These are phyloP conservation scores for Fusarium piperis DNA, from an alignment of 2,329 filamentous ascomycete species.

Conservation along the genomic window DNA sequence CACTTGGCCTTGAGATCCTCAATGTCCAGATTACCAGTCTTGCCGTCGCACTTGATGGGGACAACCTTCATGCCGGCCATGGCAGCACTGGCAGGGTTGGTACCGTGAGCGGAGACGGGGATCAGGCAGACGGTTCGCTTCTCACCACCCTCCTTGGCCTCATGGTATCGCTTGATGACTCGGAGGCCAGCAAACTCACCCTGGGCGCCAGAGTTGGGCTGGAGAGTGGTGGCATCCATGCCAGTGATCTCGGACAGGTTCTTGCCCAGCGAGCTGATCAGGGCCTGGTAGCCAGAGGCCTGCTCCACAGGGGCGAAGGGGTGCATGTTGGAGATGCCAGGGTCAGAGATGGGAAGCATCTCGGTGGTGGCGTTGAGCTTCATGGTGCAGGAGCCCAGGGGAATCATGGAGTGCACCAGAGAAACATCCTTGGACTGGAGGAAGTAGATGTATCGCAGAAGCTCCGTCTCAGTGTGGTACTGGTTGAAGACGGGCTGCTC, in stretches of 20 bases:
- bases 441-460: conserved; percentile 92
- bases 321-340: conserved; percentile 70
- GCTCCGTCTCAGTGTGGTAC: conserved; percentile 93
- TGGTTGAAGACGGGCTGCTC: conserved; percentile 95
- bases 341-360: conserved; percentile 77
- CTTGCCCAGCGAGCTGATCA: conserved; percentile 77
- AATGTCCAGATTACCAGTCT: conserved; percentile 90
- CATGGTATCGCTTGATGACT: conserved; percentile 85
- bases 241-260: conserved; percentile 87
- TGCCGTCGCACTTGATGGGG: conserved; percentile 86
- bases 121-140: conserved; percentile 92
- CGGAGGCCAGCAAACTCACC: conserved; percentile 93
- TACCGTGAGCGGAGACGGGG: conserved; percentile 93
- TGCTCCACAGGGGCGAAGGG: conserved; percentile 77
- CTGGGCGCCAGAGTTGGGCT: conserved; percentile 96
- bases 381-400: conserved; percentile 97
- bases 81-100: conserved; percentile 92
- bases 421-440: conserved; percentile 94
- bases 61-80: conserved; percentile 98
- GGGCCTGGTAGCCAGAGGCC: conserved; percentile 72
- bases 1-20: conserved; percentile 90
- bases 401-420: conserved; percentile 96
- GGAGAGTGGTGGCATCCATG: conserved; percentile 86
- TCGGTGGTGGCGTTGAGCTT: conserved; percentile 95
- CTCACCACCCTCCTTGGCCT: conserved; percentile 59